Evolutionary conservation across 371 early-diverging fungal species (phyloP), one percentile per base, ranked within the genome.

Genomic region (Mucor velutinosus): DNA sequence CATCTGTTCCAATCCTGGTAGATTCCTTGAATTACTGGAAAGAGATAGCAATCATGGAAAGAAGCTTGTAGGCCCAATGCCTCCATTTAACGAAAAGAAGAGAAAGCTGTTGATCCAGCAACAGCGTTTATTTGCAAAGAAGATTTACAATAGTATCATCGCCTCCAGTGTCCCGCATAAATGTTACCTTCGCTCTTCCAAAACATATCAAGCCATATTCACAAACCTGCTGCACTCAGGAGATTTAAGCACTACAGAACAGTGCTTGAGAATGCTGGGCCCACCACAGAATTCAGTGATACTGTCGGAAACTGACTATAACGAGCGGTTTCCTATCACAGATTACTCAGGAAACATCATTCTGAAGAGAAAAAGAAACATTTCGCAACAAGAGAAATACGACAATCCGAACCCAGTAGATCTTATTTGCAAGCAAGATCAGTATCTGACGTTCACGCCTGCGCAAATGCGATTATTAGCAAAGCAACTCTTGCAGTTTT

Each of bases 201-300:
- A 53, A 25, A 63, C 63, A 2, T 63, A 63, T 55, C 63, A 35
- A 27, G 14, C 63, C 2, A 53, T 63, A 17, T 63, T 63, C n/a
- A 23, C 51, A 51, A 63, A 39, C 15, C 39, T 63, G 7, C 39
- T 63, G 4, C 15, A 33, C 10, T 6, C 51, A 8, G 63, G 63
- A 8, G 55, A 63, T 63, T 53, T 63, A 25, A 17, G 63, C 21
- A 51, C 63, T 12, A 39, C 53, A 19, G 63, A 63, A n/a, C 27
- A 53, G 19, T 63, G 63, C 33, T 37, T 63, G 14, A 63, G 63
- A 12, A 53, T 35, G 15, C 37, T 63, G 27, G 63, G 63, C 25
- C 35, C 63, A 15, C 63, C 63, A 1, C n/a, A 15, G 3, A 25
- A 51, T 35, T 49, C 51, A 5, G 51, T 51, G 6, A 37, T 25